Evolutionary conservation across 805 yeast species (phyloP), one percentile per base, ranked within the genome.

Genomic region (Wickerhamiella musiphila): DNA sequence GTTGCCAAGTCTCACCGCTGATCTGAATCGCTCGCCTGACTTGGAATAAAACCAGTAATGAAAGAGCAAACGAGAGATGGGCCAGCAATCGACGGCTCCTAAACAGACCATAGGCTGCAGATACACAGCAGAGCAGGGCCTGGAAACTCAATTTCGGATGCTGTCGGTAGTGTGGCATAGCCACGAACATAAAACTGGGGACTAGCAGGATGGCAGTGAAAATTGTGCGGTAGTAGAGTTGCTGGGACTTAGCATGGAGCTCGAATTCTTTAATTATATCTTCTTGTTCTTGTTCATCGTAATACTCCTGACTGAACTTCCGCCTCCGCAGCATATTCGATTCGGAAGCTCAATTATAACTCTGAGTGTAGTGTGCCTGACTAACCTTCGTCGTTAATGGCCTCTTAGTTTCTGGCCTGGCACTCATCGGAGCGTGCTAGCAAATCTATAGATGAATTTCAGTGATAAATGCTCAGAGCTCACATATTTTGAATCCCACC

Each of bases 161-260:
- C 22, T 31, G 28, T 6, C 56, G 44, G 36, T 49, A 46, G 34
- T 48, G 47, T 0, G 46, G 44, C 13, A 45, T 36, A 6, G 45
- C 13, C 11, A 54, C 30, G 32, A 32, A 52, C n/a, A 47, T 29
- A 6, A 57, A 56, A 9, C 55, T 41, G 7, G 56, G 56, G 17
- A 51, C 24, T n/a, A 46, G 40, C 23, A 49, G 33, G 20, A 48
- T 37, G 3, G 38, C 35, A 4, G 48, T 34, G 37, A 54, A 52
- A 13, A 49, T 39, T 6, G 36, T 15, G 33, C 49, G 32, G 33
- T 37, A 44, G 18, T 35, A 32, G 20, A 35, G 34, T 20, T 43
- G 37, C 33, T 46, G 51, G 13, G 35, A 34, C 5, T 28, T 26
- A 18, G 51, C 48, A 23, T 47, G 38, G 15, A 31, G 29, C 24